Evolutionary conservation across 306 rosid genomes (phyloP).

Genomic region (Hippophae tibetana): DNA sequence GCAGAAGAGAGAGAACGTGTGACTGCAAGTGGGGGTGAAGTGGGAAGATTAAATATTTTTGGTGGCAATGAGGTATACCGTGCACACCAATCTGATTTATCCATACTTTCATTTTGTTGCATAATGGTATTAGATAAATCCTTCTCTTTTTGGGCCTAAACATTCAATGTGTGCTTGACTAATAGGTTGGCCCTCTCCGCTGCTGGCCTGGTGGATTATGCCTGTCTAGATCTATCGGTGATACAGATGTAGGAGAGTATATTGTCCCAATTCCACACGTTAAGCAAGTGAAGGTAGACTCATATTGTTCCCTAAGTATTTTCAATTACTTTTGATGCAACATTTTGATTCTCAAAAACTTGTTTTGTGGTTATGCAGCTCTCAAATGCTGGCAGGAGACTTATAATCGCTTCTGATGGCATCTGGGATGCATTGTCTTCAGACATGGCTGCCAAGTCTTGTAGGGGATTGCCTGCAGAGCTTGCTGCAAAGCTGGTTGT

Average conservation of each 20-base stretch:
- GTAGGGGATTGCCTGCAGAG: conserved; percentile 94
- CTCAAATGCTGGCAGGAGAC: conserved; percentile 89
- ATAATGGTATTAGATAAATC: background rate
- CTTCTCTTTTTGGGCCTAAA: background rate
- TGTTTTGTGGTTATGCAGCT: conserved; percentile 41
- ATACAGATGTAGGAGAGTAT: conserved; percentile 95
- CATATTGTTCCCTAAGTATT: conserved; percentile 9
- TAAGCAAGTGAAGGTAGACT: conserved; percentile 90
- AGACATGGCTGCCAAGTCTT: conserved; percentile 75
- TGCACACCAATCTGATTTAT: conserved; percentile 18
- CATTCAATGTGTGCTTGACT: conserved; percentile 8
- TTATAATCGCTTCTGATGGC: conserved; percentile 97
- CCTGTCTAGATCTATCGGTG: conserved; percentile 96
- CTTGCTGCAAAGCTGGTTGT: conserved; percentile 98
- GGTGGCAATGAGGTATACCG: conserved; percentile 78
- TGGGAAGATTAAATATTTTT: conserved; percentile 88
- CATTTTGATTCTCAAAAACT: conserved; percentile 13
- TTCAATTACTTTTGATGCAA: conserved; percentile 9
- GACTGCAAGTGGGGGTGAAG: conserved; percentile 99
- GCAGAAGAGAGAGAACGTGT: conserved; percentile 94
- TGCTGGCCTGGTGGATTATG: conserved; percentile 99
- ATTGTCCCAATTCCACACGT: conserved; percentile 97
- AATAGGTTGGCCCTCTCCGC: conserved; percentile 94
- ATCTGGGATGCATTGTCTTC: conserved; percentile 96
- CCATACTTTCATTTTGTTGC: conserved; percentile 10